phyloP scores from a whole-genome alignment of 2,329 filamentous ascomycete genomes.

The Cryphonectria carpinicola region DNA sequence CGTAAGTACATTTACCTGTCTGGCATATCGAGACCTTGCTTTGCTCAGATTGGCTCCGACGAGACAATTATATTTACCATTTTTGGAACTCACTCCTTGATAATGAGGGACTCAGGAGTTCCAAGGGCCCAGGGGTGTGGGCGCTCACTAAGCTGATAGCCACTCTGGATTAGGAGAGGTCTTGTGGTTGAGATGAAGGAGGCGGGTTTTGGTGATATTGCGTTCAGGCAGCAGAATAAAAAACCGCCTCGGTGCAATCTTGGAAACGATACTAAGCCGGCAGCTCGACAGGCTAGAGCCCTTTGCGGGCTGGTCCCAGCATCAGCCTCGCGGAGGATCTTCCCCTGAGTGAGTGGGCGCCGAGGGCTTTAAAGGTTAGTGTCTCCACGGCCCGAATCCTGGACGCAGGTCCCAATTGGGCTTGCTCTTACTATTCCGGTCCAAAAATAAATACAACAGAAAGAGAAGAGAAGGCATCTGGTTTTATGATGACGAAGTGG shows the following conservation, averaged over 20 bases:
- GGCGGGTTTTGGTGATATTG: neutral
- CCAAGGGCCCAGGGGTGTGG: neutral
- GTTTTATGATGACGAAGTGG: neutral
- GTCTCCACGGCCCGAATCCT: neutral
- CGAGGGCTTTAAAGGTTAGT: neutral
- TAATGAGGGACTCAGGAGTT: neutral
- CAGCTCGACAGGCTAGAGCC: neutral
- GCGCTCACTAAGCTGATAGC: neutral
- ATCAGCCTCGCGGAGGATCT: neutral
- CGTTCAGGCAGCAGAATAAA: conserved; percentile 12
- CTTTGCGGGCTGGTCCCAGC: neutral
- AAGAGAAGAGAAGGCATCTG: neutral
- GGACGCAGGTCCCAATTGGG: neutral
- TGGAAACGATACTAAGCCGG: neutral
- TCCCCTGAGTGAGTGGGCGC: neutral
- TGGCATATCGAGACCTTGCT: neutral
- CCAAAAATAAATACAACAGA: neutral
- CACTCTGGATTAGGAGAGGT: neutral
- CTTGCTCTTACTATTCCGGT: neutral
- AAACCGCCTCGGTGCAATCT: neutral
- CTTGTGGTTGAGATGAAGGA: neutral
- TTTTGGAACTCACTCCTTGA: neutral
- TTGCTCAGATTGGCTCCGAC: neutral
- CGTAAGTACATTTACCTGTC: neutral
- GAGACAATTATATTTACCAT: neutral